Evolutionary conservation across 2,329 filamentous ascomycete species (phyloP).

Genomic region (Aureobasidium pullulans): DNA sequence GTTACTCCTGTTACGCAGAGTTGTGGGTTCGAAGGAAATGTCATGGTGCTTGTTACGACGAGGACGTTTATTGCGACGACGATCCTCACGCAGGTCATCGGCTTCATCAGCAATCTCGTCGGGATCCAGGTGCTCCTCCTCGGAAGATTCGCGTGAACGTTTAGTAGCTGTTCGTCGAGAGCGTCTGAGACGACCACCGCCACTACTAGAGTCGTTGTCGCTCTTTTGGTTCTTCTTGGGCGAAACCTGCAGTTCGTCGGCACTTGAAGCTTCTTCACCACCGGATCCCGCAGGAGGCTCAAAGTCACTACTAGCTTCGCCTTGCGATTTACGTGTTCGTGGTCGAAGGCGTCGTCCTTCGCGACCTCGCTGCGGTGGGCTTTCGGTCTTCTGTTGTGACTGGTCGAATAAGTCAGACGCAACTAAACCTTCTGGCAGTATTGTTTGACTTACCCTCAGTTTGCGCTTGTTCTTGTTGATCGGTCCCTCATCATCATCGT

Average conservation of each 20-base stretch:
- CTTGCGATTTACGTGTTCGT: conserved; percentile 33
- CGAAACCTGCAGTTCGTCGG: conserved; percentile 12
- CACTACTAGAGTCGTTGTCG: conserved; percentile 26
- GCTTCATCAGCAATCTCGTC: conserved; percentile 49
- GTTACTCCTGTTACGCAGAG: conserved; percentile 55
- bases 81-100: conserved; percentile 50
- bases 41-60: conserved; percentile 20
- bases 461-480: conserved; percentile 28
- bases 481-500: conserved; percentile 33
- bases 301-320: conserved; percentile 56
- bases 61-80: conserved; percentile 35
- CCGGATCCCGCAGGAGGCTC: conserved; percentile 49
- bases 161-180: conserved; percentile 45
- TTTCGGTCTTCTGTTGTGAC: conserved; percentile 23
- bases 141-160: conserved; percentile 32
- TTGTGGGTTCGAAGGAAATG: conserved; percentile 42
- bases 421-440: conserved; percentile 4
- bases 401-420: conserved; percentile 23
- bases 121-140: conserved; percentile 28
- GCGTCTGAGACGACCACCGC: conserved; percentile 38
- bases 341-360: conserved; percentile 35
- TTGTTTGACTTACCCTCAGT: conserved; percentile 19
- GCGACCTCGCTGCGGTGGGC: conserved; percentile 21
- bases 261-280: conserved; percentile 27
- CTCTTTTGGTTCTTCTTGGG: conserved; percentile 28